A percentile compares a stretch with the other conserved stretches of the same genome.
Evolutionary conservation across 1,139 yeast genomes (phyloP).

Genomic region (Taphrina pruni): DNA sequence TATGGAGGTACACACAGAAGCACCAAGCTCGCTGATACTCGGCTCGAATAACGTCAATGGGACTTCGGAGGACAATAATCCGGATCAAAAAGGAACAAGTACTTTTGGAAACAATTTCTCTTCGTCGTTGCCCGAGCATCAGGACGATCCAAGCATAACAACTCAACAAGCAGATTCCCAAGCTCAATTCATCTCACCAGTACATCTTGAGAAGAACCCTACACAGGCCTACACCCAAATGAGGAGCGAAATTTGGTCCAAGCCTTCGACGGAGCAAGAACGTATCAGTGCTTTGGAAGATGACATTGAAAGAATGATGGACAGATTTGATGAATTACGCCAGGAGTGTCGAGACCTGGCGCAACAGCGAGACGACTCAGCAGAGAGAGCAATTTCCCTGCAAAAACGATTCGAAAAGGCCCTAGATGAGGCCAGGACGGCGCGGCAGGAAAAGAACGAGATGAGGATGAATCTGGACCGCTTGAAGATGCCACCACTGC

Average conservation of each 20-base stretch:
- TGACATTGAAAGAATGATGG: slow-evolving; percentile 38
- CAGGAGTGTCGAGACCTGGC: slow-evolving; percentile 30
- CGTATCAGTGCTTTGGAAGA: slow-evolving; percentile 18
- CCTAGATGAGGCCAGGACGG: slow-evolving; percentile 24
- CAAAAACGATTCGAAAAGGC: slow-evolving; percentile 34
- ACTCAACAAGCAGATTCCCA: background rate
- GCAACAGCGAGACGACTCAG: slow-evolving; percentile 21
- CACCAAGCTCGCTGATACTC: background rate
- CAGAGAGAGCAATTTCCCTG: slow-evolving; percentile 4
- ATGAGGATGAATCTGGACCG: slow-evolving; percentile 26
- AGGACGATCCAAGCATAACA: background rate
- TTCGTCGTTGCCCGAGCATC: background rate
- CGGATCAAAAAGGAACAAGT: background rate
- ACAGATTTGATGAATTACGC: slow-evolving; percentile 31
- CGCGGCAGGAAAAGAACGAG: slow-evolving; percentile 15
- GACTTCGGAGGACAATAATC: background rate
- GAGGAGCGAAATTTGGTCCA: slow-evolving; percentile 21
- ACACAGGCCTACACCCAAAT: background rate
- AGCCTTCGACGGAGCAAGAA: slow-evolving; percentile 17
- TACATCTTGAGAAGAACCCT: slow-evolving; percentile 23
- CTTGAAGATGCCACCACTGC: slow-evolving; percentile 32
- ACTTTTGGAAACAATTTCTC: background rate
- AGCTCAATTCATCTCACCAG: slow-evolving; percentile 32
- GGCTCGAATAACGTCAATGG: background rate
- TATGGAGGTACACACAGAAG: slow-evolving; percentile 37